A percentile compares a stretch with the other conserved stretches of the same genome.
Evolutionary conservation across 495 filamentous ascomycete genomes (phyloP).

Genomic region (Tuber umbilicatum): DNA sequence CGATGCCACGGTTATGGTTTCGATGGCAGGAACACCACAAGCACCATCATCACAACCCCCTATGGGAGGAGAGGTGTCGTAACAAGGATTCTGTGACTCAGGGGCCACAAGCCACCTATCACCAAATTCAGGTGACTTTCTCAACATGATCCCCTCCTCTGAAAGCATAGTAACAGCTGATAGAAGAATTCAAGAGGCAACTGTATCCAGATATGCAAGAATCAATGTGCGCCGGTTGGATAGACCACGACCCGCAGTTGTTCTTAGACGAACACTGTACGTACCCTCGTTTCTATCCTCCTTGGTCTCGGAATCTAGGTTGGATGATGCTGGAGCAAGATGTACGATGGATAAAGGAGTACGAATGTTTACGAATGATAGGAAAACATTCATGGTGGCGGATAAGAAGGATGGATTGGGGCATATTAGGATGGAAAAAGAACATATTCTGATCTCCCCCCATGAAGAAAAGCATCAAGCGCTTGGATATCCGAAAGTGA

Average conservation of each 20-base stretch:
- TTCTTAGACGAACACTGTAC: background rate
- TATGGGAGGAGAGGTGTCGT: too few species aligned
- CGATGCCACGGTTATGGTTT: background rate
- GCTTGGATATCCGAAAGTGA: too few species aligned
- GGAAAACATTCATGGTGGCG: background rate
- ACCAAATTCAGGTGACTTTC: background rate
- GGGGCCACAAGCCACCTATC: background rate
- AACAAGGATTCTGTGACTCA: background rate
- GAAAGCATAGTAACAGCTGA: background rate
- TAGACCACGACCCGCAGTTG: background rate
- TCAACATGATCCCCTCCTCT: background rate
- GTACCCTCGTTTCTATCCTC: background rate
- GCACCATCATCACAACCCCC: background rate
- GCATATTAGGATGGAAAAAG: background rate
- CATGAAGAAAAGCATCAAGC: too few species aligned
- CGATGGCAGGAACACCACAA: background rate
- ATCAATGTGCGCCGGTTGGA: background rate
- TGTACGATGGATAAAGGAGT: background rate
- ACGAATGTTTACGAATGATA: background rate
- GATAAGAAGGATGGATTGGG: background rate
- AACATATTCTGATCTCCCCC: too few species aligned
- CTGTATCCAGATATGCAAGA: background rate
- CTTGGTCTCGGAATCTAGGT: background rate
- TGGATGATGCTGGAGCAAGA: background rate
- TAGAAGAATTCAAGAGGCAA: background rate